Base-by-base conservation (phyloP, 805 yeast species). In the Blastobotrys parvus region DNA sequence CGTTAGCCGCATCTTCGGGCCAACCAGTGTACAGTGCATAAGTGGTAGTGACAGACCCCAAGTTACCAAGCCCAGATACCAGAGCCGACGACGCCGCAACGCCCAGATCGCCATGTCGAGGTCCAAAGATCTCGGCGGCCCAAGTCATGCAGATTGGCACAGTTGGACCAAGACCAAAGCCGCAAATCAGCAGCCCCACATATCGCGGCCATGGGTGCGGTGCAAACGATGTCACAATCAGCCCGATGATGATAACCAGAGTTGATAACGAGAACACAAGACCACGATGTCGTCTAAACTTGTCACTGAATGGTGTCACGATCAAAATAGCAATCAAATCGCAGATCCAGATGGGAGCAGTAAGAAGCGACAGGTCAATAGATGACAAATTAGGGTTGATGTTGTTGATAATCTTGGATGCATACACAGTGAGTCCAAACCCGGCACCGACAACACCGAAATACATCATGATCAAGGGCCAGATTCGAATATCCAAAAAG, bases 391-490 rank as follows among this genome's bases (percentile, higher is more conserved):
- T 51, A 2, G 90, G 80, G 57, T 83, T 78, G 49, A 80, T 77
- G 3, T 74, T 72, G 39, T 70, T 62, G 53, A 86, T 80, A 51
- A 86, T 75, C 6, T 90, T 78, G 3, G 94, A 80, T 3, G 89
- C 95, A 62, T 82, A 86, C 17, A 81, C 90, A 25, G 88, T 88
- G 39, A 86, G 66, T 25, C 94, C 95, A 55, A 73, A 80, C 1
- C 95, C 95, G n/a, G 86, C 77, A 38, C 95, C 95, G 20, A 86
- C 95, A 17, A 83, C 94, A 16, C 95, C 95, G 59, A 86, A 87
- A 63, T 86, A 86, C 95, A 86, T 86, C 64, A 86, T 68, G 36
- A 84, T 68, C 46, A 87, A 62, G 1, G 94, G 92, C 89, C 89
- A 85, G 34, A 81, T 68, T 50, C 92, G 70, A 36, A 71, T 55